Conservation (phyloP, 73 alveolate species). For the Tetrahymena borealis region DNA sequence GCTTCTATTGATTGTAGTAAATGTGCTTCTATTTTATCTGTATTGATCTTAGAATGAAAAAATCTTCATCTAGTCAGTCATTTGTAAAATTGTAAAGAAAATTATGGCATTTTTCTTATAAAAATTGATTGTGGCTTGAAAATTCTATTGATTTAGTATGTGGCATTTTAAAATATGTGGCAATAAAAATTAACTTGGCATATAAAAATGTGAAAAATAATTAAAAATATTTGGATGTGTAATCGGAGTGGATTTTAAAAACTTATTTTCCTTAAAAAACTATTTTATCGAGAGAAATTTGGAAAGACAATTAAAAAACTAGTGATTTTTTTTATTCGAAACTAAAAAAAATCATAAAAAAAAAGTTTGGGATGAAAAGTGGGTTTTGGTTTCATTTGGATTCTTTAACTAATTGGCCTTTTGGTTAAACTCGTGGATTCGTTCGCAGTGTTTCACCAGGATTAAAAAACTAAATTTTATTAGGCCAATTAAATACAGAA, state of each 20-base stretch:
- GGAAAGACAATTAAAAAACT: conserved; percentile 1
- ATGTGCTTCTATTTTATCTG: no score
- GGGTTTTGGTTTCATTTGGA: not conserved
- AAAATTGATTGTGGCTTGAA: not conserved
- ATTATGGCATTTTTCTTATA: not conserved
- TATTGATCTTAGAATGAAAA: no score
- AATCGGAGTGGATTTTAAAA: not conserved
- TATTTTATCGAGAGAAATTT: not conserved
- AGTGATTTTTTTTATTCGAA: not conserved
- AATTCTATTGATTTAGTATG: not conserved
- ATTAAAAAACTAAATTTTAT: not conserved
- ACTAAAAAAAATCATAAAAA: not conserved
- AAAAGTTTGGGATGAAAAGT: not conserved
- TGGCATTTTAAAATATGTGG: not conserved
- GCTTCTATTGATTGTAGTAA: no score
- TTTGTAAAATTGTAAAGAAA: no score
- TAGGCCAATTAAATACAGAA: not conserved
- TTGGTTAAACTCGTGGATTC: not conserved
- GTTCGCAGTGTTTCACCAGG: not conserved
- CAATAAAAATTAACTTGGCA: not conserved
- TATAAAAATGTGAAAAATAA: not conserved
- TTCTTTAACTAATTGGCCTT: not conserved
- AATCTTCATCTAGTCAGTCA: no score
- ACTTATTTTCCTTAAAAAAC: not conserved
- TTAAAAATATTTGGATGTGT: not conserved